Base-by-base conservation (phyloP, 768 basidiomycete genomes). In the Collybiopsis luxurians region DNA sequence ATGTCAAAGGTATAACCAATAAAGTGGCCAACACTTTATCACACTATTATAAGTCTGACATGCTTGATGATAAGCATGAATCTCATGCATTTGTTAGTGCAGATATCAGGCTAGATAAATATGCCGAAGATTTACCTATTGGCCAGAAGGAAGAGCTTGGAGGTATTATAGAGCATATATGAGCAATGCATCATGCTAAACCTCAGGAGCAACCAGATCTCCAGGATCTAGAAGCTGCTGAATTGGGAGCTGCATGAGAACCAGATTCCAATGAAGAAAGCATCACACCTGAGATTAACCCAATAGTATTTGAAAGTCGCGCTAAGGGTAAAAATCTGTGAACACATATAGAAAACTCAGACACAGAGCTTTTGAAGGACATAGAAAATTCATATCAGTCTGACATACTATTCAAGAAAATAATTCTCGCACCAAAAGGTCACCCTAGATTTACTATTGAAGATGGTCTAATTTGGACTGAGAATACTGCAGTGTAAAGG, bases 1-100 rank as follows among this genome's bases (percentile, higher is more conserved):
- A 67, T 56, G 63, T 64, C 0, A 53, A 53, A 53, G 53, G 53
- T 19, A 21, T 31, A 26, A 44, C 28, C n/a, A 59, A 59, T 31
- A 57, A 57, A 34, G 55, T 59, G 7, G 58, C 42, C 2, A 55
- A 59, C 28, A 13, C 9, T 9, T 40, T 60, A 28, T 60, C 58
- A 3, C 50, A 50, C 3, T 60, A 60, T 44, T 60, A 49, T 34
- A 49, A 58, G 26, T 38, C 21, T 24, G 59, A 60, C 24, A 45
- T 11, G 11, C 31, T 12, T 21, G 49, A 44, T 17, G 59, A 60
- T 7, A 9, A 12, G 12, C 58, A 58, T 45, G 19, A 27, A 2
- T 9, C 36, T 36, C 13, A 59, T 10, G 42, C 44, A 53, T 59
- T 43, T 30, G 58, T 54, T 4, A 57, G 34, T 31, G 59, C 40